Evolutionary conservation across 2,329 filamentous ascomycete genomes (phyloP), one percentile per base, ranked within the genome.

Genomic region (Neophaeococcomyces mojaviensis): DNA sequence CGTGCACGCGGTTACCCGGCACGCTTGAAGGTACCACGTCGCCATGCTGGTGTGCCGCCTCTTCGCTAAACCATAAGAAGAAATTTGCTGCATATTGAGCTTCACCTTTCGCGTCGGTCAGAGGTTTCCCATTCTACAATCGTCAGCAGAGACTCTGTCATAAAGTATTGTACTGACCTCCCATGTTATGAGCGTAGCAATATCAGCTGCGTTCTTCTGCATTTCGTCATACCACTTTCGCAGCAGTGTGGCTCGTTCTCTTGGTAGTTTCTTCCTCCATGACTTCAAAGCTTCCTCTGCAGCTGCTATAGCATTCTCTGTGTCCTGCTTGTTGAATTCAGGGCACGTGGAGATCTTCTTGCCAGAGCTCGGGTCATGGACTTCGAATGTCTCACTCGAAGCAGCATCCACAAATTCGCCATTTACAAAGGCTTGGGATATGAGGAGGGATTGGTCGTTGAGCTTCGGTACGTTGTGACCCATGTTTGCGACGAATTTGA

Each of bases 321-420:
- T 85, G 62, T 98, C 92, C 56, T 78, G 71, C 51, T 74, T 73
- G 58, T 82, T 78, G 74, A 92, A 92, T 61, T 97, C 70, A 52
- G 92, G 88, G 62, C 83, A 84, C 19, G 79, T 86, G 48, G 86
- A 88, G 57, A 97, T 89, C 32, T 85, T 66, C 56, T 84, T 77
- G 55, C 86, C 86, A 8, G 87, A 87, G 2, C 88, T 82, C 7
- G 92, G 92, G 64, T 98, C 88, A 53, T 78, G 74, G 49, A 96
- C 86, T 63, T 92, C 82, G 65, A 97, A 98, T 37, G 88, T 95
- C 76, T 94, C 82, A 61, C 88, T 87, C 1, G 88, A 94, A 60
- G 81, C 79, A 57, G 90, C 86, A 57, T 77, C 76, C 51, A 94
- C 78, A 86, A 89, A 98, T 76, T 94, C 78, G 60, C 92, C 92